These are phyloP conservation scores for Neonectria coccinea DNA, from an alignment of 2,329 filamentous ascomycete genomes.

Conservation along the genomic window DNA sequence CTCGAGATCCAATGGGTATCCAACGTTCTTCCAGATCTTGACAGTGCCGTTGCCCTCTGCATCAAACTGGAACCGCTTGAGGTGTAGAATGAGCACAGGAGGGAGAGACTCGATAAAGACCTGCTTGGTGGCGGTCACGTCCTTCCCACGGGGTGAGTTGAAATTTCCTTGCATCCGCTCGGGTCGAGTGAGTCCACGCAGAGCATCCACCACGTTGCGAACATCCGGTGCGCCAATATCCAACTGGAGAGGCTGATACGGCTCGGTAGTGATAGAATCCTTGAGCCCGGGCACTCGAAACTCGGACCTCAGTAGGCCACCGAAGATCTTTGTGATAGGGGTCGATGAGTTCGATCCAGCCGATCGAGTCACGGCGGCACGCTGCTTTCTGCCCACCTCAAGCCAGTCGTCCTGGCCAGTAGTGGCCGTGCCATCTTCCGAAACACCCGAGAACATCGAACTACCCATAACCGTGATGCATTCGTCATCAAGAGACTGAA, in stretches of 20 bases:
- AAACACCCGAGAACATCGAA: slow-evolving; percentile 47
- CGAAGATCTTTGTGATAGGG: slow-evolving; percentile 94
- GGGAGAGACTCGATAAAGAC: slow-evolving; percentile 93
- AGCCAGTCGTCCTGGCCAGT: slow-evolving; percentile 72
- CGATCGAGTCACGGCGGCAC: slow-evolving; percentile 84
- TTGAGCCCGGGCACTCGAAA: slow-evolving; percentile 88
- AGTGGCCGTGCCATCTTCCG: slow-evolving; percentile 43
- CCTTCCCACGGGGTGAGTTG: slow-evolving; percentile 79
- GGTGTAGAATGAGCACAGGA: slow-evolving; percentile 90
- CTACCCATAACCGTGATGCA: slow-evolving; percentile 78
- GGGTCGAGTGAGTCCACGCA: slow-evolving; percentile 84
- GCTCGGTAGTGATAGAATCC: slow-evolving; percentile 90
- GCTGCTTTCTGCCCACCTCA: slow-evolving; percentile 94
- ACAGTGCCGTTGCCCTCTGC: slow-evolving; percentile 82
- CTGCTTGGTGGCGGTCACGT: slow-evolving; percentile 88
- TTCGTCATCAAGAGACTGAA: slow-evolving; percentile 94
- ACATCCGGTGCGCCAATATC: slow-evolving; percentile 91
- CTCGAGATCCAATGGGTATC: slow-evolving; percentile 93
- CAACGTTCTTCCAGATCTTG: slow-evolving; percentile 99
- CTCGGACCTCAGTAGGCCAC: slow-evolving; percentile 90
- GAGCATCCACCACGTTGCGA: slow-evolving; percentile 90
- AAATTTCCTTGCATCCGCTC: slow-evolving; percentile 90
- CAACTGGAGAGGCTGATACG: slow-evolving; percentile 93
- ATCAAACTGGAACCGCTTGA: slow-evolving; percentile 98
- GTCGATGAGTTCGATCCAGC: slow-evolving; percentile 82